These are phyloP conservation scores for Neofusicoccum umdonicola DNA, from an alignment of 2,329 filamentous ascomycete species.

Conservation along the genomic window DNA sequence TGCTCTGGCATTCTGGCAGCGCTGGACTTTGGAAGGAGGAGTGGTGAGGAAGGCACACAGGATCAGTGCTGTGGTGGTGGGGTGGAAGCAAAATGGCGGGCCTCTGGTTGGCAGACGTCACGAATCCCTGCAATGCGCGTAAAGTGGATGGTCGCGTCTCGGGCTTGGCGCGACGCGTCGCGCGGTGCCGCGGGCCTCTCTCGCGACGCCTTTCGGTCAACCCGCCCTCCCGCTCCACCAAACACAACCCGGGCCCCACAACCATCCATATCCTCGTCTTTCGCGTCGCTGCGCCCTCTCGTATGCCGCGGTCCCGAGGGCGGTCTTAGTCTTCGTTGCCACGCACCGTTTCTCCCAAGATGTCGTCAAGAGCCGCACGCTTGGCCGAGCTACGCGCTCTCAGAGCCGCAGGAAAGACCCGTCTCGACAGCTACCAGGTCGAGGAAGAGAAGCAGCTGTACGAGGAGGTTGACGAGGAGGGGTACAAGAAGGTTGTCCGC, in stretches of 20 bases:
- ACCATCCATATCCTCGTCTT: not conserved
- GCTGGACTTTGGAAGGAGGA: not conserved
- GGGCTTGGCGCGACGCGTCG: not conserved
- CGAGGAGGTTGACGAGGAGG: slow-evolving; percentile 94
- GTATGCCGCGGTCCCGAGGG: not conserved
- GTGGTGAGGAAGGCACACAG: not conserved
- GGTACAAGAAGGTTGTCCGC: slow-evolving; percentile 89
- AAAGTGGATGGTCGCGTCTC: not conserved
- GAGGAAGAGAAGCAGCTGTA: slow-evolving; percentile 82
- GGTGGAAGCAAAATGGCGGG: not conserved
- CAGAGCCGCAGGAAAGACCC: slow-evolving; percentile 86
- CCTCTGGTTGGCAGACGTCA: slow-evolving; percentile 9
- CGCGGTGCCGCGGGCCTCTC: slow-evolving; percentile 1
- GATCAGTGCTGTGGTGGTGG: not conserved
- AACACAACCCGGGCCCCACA: not conserved
- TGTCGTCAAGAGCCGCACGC: slow-evolving; percentile 29
- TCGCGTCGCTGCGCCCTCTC: not conserved
- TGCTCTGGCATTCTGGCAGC: slow-evolving; percentile 39
- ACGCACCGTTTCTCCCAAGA: slow-evolving; percentile 20
- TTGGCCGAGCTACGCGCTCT: slow-evolving; percentile 78
- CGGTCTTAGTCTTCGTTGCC: not conserved
- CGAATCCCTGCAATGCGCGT: not conserved
- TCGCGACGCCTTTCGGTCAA: not conserved
- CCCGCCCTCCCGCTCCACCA: not conserved
- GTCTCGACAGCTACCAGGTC: slow-evolving; percentile 81